phyloP scores from a whole-genome alignment of 352 stramenopile species.

The Peronospora belbahrii region DNA sequence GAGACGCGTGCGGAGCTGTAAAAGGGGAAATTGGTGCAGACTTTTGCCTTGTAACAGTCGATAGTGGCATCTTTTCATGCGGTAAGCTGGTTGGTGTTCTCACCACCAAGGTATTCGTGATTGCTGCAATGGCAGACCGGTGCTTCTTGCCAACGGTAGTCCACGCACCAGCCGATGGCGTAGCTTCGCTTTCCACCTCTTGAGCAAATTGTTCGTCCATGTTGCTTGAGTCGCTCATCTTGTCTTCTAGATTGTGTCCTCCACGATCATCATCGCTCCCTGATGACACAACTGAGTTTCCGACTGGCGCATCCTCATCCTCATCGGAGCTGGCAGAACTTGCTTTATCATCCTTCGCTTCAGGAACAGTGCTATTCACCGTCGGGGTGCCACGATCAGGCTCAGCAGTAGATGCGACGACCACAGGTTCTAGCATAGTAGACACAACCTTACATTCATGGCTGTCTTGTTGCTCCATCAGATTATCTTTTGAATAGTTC shows the following conservation, averaged over 20 bases:
- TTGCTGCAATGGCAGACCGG: conserved; percentile 18
- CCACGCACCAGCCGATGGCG: conserved; percentile 36
- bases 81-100: conserved; percentile 2
- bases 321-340: conserved; percentile 16
- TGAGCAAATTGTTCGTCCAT: background rate
- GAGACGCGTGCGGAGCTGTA: conserved; percentile 5
- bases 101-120: background rate
- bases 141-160: conserved; percentile 72
- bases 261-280: conserved; percentile 14
- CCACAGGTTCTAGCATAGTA: background rate
- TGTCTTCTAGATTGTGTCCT: background rate
- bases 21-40: conserved; percentile 4
- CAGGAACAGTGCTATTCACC: background rate
- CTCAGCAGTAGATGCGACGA: conserved; percentile 1
- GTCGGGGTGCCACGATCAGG: background rate
- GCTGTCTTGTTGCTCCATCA: background rate
- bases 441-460: background rate
- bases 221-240: background rate
- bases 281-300: conserved; percentile 8
- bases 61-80: conserved; percentile 4
- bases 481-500: background rate
- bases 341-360: conserved; percentile 12
- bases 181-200: background rate
- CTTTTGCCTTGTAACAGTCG: conserved; percentile 3
- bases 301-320: conserved; percentile 12